Base-by-base conservation (phyloP, 306 rosid genomes). In the Amphicarpaea edgeworthii region DNA sequence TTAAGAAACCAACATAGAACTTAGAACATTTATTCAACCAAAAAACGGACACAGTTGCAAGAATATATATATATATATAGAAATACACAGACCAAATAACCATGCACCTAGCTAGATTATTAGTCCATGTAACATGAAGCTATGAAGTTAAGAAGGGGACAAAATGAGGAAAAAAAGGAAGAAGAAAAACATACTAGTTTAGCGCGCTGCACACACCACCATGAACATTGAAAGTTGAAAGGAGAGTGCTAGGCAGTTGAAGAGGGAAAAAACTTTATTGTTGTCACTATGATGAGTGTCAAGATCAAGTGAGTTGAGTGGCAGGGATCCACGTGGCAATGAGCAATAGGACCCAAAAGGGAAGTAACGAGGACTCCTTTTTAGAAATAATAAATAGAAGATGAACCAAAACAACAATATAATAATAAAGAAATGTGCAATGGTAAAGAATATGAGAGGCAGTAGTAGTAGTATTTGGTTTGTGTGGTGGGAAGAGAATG, bases 291-390 rank as follows among this genome's bases (percentile, higher is more conserved):
- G 51, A 61, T 75, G 77, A 57, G 47, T 80, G 83, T 77, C 70
- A 73, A 62, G 71, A 83, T 81, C 87, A 85, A 85, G 32, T 37
- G 84, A 74, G 19, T 64, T 66, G 71, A 68, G 65, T 79, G 88
- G 72, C 70, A 75, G 84, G 94, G 90, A 34, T 88, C 97, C 94
- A 91, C 90, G 60, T 63, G 60, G 68, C 89, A 79, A 11, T 32
- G 30, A 59, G 63, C 40, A 69, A 50, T 57, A 79, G 34, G 79
- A 37, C 51, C 23, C 9, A 81, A 73, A 50, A 78, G 67, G 62
- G 45, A 45, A 76, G 77, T 17, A 69, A 2, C 30, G 7, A 42
- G 46, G 78, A 73, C 76, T 61, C 21, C 24, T 69, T n/a, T 28
- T 54, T 57, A 7, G 8, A 5, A 21, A 21, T 9, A 9, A 26